Base-by-base conservation (phyloP, 202 grass and related monocot species). In the Elaeis oleifera region DNA sequence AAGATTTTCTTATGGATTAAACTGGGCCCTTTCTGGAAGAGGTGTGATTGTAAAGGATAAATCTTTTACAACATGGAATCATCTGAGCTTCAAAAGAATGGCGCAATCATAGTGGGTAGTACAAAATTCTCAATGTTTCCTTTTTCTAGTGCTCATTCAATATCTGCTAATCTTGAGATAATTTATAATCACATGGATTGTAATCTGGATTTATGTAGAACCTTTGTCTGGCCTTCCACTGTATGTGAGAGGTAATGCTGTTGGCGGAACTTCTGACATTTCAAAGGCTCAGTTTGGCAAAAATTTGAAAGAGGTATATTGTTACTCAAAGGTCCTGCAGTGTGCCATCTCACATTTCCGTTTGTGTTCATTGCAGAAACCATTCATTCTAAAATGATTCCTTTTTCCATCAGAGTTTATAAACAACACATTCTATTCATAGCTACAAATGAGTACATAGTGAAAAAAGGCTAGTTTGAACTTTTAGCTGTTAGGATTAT, bases 271-370 rank as follows among this genome's bases (percentile, higher is more conserved):
- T 63, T 73, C 77, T 59, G 61, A 69, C 54, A 27, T 91, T 76
- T 89, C 87, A 60, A 88, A 76, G 61, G 60, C 77, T 71, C 84
- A 91, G 58, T 91, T 89, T 76, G 69, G 76, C 72, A 91, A 97
- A 48, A 79, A 91, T 71, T 76, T 97, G 26, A 89, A 91, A 86
- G 65, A 78, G 67, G 91, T 96, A 59, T 6, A 26, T 44, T 76
- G 18, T 27, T 5, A 39, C 22, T 39, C 60, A 50, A 18, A 18
- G 8, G 18, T 65, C 69, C 11, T 56, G 31, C 18, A 19, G 49
- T 54, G 5, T 4, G 4, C 19, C 21, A 55, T 21, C 26, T 36
- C 31, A 36, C 31, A 36, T 9, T 36, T 6, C 5, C 6, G 29
- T 31, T 31, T 36, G 31, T 36, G 7, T 36, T 36, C 31, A 36